Evolutionary conservation across 2,329 filamentous ascomycete genomes (phyloP), one percentile per base, ranked within the genome.

Genomic region (Fusarium sp.): DNA sequence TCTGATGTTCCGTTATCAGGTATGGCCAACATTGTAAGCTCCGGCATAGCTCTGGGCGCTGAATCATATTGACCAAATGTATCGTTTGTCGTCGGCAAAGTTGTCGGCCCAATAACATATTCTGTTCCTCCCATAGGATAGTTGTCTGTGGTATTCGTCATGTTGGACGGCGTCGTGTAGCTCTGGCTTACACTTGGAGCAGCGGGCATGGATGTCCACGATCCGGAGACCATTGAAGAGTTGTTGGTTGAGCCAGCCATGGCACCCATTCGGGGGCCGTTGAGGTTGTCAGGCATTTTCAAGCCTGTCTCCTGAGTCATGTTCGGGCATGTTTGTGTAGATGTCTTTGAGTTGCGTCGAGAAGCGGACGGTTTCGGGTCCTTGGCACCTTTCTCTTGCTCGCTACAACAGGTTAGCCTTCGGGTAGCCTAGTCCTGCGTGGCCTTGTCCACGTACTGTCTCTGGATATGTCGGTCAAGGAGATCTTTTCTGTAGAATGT

Each of bases 401-500:
- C 74, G 63, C 78, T 79, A 35, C 13, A 8, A 16, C 27, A 50
- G 50, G 68, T 79, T 67, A 79, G 75, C 40, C 25, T 63, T 35
- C 20, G 36, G 35, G n/a, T 25, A 65, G 16, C 20, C 25, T 35
- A 5, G 33, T 38, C 27, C 47, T 18, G 29, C 3, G 56, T 27
- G n/a, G 4, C 14, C n/a, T 57, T 57, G 27, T 42, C 45, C 62
- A 76, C 82, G 74, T 80, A 84, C 82, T 84, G 82, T 75, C 79
- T 80, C 64, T 82, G 81, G n/a, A 81, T 74, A 75, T 92, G 90
- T 40, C 90, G 87, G n/a, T 88, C 84, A 20, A 91, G 83, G 13
- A 92, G 81, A 78, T 92, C 90, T 54, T 87, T 85, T 63, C 90
- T 86, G 73, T 91, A 87, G 71, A 92, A 92, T 16, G 85, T 83